Conservation (phyloP, 139 green algal genomes). For the Chlamydomonas incerta region DNA sequence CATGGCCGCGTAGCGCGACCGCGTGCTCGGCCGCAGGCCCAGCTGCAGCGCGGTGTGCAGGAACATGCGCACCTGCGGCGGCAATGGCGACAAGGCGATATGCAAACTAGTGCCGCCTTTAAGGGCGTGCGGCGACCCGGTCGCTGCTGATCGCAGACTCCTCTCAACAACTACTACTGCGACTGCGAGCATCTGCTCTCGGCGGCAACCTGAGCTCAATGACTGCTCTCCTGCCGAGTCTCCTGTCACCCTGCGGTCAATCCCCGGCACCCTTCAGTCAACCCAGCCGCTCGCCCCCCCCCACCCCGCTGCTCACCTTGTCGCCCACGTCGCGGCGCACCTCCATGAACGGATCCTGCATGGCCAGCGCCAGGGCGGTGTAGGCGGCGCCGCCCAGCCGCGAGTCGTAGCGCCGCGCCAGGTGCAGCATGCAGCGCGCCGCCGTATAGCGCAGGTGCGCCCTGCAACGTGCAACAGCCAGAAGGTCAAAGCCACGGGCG, state of each 20-base stretch:
- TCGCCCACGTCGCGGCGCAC: conserved; percentile 63
- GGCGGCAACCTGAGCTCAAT: too few relatives aligned
- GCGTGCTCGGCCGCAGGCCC: not conserved
- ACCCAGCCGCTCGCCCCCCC: too few relatives aligned
- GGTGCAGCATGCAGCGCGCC: conserved; percentile 52
- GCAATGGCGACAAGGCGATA: not conserved
- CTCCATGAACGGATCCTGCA: conserved; percentile 73
- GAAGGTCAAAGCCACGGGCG: too few relatives aligned
- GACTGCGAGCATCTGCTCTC: too few relatives aligned
- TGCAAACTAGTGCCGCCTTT: too few relatives aligned
- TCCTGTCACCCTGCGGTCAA: too few relatives aligned
- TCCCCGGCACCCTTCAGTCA: too few relatives aligned
- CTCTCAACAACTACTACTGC: too few relatives aligned
- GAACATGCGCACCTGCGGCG: conserved; percentile 11
- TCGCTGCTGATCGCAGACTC: too few relatives aligned
- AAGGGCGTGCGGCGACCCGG: too few relatives aligned
- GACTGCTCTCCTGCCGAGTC: too few relatives aligned
- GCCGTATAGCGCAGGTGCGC: not conserved
- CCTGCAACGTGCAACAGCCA: not conserved
- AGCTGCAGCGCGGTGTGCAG: not conserved
- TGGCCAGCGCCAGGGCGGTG: conserved; percentile 65
- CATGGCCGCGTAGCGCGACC: conserved; percentile 65
- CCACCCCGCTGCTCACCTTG: too few relatives aligned
- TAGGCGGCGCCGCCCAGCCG: conserved; percentile 53
- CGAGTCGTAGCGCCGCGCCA: conserved; percentile 71